Percentiles rank a stretch among this genome's conserved stretches.
These are phyloP conservation scores for Aurifilum marmelostoma DNA, from an alignment of 2,329 filamentous ascomycete genomes.

Conservation along the genomic window DNA sequence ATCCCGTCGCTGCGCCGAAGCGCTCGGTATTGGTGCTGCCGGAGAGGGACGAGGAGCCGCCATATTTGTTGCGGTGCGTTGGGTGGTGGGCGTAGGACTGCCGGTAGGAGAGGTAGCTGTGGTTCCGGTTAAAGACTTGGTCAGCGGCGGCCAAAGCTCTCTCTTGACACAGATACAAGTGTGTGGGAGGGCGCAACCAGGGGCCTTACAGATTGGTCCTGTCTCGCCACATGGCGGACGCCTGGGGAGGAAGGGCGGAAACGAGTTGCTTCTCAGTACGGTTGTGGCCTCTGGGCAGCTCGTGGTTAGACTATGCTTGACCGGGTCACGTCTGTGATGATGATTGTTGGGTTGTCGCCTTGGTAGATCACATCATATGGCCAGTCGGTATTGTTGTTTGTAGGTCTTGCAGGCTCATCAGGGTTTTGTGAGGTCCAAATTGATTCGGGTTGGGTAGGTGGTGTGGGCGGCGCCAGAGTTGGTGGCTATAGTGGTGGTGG, in stretches of 20 bases:
- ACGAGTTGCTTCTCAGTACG: constrained; percentile 28
- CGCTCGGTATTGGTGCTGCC: constrained; percentile 57
- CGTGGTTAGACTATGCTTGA: constrained; percentile 1
- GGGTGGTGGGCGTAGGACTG: constrained; percentile 98
- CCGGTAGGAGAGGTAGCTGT: constrained; percentile 96
- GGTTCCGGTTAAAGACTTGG: not conserved
- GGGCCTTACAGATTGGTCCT: constrained; percentile 88
- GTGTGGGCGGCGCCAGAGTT: not conserved
- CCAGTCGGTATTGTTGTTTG: constrained; percentile 21
- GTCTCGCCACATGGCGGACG: constrained; percentile 94
- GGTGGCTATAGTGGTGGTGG: not conserved
- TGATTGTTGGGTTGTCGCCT: constrained; percentile 12
- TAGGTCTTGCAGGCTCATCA: constrained; percentile 18
- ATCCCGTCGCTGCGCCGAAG: constrained; percentile 48
- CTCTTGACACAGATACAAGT: constrained; percentile 29
- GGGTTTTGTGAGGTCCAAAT: not conserved
- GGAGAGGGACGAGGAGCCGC: constrained; percentile 47
- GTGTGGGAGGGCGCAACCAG: not conserved
- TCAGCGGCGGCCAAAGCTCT: not conserved
- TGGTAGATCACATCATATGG: constrained; percentile 26
- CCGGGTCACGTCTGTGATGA: not conserved
- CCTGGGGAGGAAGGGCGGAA: constrained; percentile 36
- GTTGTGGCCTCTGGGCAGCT: constrained; percentile 24
- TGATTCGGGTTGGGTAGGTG: not conserved
- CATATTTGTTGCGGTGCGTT: constrained; percentile 77